Evolutionary conservation across 768 basidiomycete species (phyloP).

Genomic region (Mycena epipterygia): DNA sequence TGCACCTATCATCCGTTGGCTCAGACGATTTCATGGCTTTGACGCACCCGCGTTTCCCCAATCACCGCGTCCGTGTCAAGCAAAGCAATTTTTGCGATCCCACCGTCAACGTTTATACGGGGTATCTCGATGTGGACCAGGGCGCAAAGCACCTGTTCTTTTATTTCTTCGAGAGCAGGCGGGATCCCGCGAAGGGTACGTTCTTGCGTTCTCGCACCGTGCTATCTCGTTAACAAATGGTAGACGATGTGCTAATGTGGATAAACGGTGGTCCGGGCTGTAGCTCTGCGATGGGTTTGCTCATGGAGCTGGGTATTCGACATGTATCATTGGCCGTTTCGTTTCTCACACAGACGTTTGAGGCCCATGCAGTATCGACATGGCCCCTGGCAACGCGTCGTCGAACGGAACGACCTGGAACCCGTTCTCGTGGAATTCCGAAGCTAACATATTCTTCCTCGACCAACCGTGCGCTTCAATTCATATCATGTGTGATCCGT

Average conservation of each 20-base stretch:
- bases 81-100: constrained; percentile 74
- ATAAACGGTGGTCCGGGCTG: constrained; percentile 77
- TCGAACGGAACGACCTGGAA: constrained; percentile 74
- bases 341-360: no score
- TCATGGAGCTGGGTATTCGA: constrained; percentile 79
- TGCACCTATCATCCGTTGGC: constrained; percentile 46
- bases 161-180: constrained; percentile 82
- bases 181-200: constrained; percentile 65
- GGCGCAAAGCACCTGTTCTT: constrained; percentile 78
- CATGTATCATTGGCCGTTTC: no score
- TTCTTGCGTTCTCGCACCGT: no score
- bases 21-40: constrained; percentile 53
- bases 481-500: no score
- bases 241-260: constrained; percentile 80
- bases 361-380: constrained; percentile 66
- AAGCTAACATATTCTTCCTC: constrained; percentile 79
- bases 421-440: constrained; percentile 74
- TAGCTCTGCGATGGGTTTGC: constrained; percentile 69
- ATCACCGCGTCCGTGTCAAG: constrained; percentile 70
- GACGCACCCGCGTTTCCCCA: constrained; percentile 65
- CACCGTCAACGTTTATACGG: constrained; percentile 65
- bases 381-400: constrained; percentile 64
- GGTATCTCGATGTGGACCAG: constrained; percentile 57
- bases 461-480: constrained; percentile 67
- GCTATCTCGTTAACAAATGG: not conserved